Evolutionary conservation across 139 green algal genomes (phyloP).

Genomic region (Tetraselmis striata): DNA sequence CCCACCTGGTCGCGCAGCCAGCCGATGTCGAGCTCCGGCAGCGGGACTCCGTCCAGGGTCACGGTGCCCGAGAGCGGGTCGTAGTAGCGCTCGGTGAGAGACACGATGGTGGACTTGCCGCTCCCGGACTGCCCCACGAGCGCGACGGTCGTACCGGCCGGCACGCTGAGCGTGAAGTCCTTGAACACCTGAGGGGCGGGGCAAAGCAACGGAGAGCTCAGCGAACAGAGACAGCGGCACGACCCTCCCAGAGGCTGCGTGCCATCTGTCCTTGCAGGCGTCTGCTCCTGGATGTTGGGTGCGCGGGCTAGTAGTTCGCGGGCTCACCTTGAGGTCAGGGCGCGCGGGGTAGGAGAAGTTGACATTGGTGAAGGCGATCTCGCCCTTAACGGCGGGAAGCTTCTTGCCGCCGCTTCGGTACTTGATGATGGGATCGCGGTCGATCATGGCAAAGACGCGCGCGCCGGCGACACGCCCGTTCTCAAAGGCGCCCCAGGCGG

Average conservation of each 20-base stretch:
- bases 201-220: too few species aligned
- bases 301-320: too few species aligned
- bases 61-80: constrained; percentile 55
- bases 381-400: constrained; percentile 26
- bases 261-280: too few species aligned
- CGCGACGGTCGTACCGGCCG: constrained; percentile 74
- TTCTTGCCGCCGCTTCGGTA: background rate
- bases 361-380: constrained; percentile 56
- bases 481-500: constrained; percentile 14
- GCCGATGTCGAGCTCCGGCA: constrained; percentile 57
- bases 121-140: constrained; percentile 81
- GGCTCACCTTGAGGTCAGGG: constrained; percentile 31
- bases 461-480: constrained; percentile 42
- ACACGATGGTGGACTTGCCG: constrained; percentile 87
- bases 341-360: constrained; percentile 73
- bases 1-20: constrained; percentile 66
- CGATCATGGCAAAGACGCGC: constrained; percentile 62
- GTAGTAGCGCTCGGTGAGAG: constrained; percentile 89
- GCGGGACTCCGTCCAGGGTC: constrained; percentile 70
- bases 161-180: constrained; percentile 28
- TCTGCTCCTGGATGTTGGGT: too few species aligned
- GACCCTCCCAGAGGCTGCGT: too few species aligned
- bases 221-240: too few species aligned
- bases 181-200: constrained; percentile 15
- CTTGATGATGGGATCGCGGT: constrained; percentile 47